Base-by-base conservation (phyloP, 2,329 filamentous ascomycete species). In the Penicillium sp. region DNA sequence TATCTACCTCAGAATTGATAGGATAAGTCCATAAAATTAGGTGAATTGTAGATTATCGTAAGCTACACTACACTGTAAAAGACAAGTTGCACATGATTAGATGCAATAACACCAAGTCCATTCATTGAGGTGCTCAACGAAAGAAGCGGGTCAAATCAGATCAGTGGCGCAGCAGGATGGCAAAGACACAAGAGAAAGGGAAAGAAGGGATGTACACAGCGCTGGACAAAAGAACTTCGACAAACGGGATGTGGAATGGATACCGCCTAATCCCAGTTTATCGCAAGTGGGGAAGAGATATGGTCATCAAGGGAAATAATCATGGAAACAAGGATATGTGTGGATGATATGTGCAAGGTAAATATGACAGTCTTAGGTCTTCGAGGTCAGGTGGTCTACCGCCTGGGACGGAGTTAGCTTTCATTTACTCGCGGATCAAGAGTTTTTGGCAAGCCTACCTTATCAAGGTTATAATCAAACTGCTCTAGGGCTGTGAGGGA, bases 381-480 rank as follows among this genome's bases (percentile, higher is more conserved):
- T 74, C n/a, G 73, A 74, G 30, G 73, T 73, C 49, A 75, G 56
- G 55, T 70, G 67, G 50, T 75, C 73, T 18, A 66, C 72, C 18
- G 73, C 73, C 73, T 75, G 41, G 6, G 43, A 33, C 34, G 9
- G 4, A 48, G 40, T 58, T 32, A 60, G 47, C 42, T 8, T 2
- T 41, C 8, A 17, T 27, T 36, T 18, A 37, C 41, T 27, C 18
- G 20, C 5, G n/a, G 15, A 15, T 23, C 17, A 40, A 12, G 7
- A 23, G 15, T 9, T 7, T 32, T 36, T 15, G 20, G 15, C 10
- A 7, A 17, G 78, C 85, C 76, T 76, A 96, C 93, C 84, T 90
- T 91, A 74, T 96, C 91, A 69, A 97, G 82, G 71, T 97, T 94
- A 75, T 97, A 97, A 75, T 97, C 91, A 70, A 89, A 96, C 72